Base-by-base conservation (phyloP, 2,329 filamentous ascomycete species). In the Allantophomopsis cytisporea region DNA sequence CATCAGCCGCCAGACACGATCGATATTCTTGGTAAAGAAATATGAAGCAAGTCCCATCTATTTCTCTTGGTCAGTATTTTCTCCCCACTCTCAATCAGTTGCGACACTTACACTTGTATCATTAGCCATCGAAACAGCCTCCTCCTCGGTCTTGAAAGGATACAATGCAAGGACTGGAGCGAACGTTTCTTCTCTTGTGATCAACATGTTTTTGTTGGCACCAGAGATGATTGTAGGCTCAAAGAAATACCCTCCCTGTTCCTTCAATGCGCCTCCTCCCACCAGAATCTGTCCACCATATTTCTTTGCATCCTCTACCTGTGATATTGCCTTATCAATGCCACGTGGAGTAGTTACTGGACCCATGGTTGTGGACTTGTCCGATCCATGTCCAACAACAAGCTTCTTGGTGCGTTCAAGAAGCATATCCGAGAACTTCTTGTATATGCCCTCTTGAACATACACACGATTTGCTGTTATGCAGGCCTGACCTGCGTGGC, bases 21-120 rank as follows among this genome's bases (percentile, higher is more conserved):
- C 74, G 5, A 81, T 60, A 48, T 80, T 73, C 60, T 78, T 79
- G 1, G 77, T 82, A 56, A 81, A 81, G 44, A 73, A 73, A 49
- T 82, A 82, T 31, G 71, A 76, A 7, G 77, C 77, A 43, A 80
- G 56, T 4, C 77, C 77, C 69, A 80, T 78, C 23, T 28, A 28
- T 28, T 28, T 28, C 23, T 28, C 46, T 51, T 40, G 20, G 38
- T 2, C 17, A 34, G 31, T 14, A 38, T 30, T 18, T 30, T 7
- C 18, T 34, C n/a, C 13, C n/a, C 17, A 17, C 15, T 39, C n/a
- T 8, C 40, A 20, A 32, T 47, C 49, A 39, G n/a, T 28, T 12
- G 5, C 5, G 11, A 12, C 10, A 28, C 23, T 28, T 12, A 28
- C 23, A 52, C 52, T 54, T 21, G 73, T 77, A 37, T 73, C 66